Base-by-base conservation (phyloP, 2,329 filamentous ascomycete species). In the Monilinia polystroma region DNA sequence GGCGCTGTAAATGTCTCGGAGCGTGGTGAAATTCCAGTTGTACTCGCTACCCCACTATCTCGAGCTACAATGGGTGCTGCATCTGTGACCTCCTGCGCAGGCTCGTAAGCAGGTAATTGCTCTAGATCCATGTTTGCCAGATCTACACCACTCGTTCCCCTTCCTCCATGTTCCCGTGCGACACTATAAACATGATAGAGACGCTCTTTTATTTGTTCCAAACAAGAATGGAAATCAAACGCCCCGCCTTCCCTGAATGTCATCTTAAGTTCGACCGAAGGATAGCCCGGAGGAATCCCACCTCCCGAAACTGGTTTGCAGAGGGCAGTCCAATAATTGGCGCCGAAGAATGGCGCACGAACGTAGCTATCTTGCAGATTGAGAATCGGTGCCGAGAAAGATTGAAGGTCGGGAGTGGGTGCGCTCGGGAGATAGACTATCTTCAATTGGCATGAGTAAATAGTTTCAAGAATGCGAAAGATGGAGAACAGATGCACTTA, bases 171-270 rank as follows among this genome's bases (percentile, higher is more conserved):
- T 73, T 90, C 89, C 66, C 88, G 80, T 43, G 89, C 88, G 67
- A 90, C 84, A 66, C 95, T 91, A 49, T 93, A 86, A 10, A 89
- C 92, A 73, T 97, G 92, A 70, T 90, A 85, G 66, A 97, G 80
- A 8, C 92, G 85, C 75, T 96, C 93, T 76, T 92, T 93, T 70
- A 97, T 87, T 66, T 90, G 84, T 73, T 96, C 92, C 75, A 93
- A 97, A 63, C 86, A 86, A 62, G 87, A 85, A 73, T 93, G 89
- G 75, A 96, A 98, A 72, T 97, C 93, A 77, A 90, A 95, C 67
- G 93, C 93, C n/a, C 94, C 94, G 54, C 94, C 94, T 70, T 98
- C 93, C 76, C 93, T 93, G 82, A 98, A 98, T 29, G 89, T 93
- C 73, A 97, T 84, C 76, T 91, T 93, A 71, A 96, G 78, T 74